phyloP scores from a whole-genome alignment of 345 rosid genomes.

The Raphanus sativus region DNA sequence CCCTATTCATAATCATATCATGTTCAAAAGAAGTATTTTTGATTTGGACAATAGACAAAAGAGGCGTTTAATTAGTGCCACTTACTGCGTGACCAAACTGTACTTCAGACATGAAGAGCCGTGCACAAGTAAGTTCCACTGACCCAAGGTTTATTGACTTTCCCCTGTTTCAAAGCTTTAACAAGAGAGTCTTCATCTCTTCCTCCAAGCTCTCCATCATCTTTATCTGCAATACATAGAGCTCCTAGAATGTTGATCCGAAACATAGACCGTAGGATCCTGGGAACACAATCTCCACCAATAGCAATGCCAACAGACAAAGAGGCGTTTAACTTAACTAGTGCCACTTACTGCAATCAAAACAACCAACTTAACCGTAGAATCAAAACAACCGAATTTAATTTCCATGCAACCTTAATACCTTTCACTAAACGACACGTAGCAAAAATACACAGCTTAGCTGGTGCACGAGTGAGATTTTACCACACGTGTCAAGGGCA shows the following conservation, averaged over 20 bases:
- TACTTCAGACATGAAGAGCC: conserved; percentile 93
- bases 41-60: neutral
- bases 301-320: too few relatives aligned
- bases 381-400: conserved; percentile 7
- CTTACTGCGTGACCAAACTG: conserved; percentile 99
- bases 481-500: conserved; percentile 16
- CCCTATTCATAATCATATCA: neutral
- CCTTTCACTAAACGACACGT: conserved; percentile 19
- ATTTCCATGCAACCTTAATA: conserved; percentile 10
- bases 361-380: neutral
- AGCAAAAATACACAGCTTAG: conserved; percentile 8
- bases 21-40: neutral
- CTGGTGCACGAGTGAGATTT: conserved; percentile 26
- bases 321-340: too few relatives aligned
- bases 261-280: too few relatives aligned
- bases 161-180: conserved; percentile 93
- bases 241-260: too few relatives aligned
- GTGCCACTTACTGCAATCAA: too few relatives aligned
- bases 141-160: conserved; percentile 90
- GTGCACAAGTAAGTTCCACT: conserved; percentile 98
- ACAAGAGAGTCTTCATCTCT: conserved; percentile 94
- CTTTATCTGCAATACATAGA: conserved; percentile 56
- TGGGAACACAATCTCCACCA: too few relatives aligned
- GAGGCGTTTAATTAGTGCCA: conserved; percentile 4
- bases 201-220: conserved; percentile 98